Evolutionary conservation across 176 grass and related monocot genomes (phyloP).

Genomic region (Oryza nivara): DNA sequence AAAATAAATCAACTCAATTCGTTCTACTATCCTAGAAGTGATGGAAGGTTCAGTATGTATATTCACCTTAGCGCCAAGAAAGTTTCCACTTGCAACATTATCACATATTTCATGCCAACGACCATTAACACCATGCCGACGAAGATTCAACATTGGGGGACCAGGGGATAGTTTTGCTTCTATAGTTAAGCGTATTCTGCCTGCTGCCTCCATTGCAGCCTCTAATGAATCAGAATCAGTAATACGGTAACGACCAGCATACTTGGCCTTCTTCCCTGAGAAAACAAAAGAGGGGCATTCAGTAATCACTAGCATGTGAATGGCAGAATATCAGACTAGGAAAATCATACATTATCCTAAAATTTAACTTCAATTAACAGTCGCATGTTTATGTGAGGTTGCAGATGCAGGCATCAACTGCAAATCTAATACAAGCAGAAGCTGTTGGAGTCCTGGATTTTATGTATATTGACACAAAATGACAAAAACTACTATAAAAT

Average conservation of each 20-base stretch:
- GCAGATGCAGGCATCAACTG: neutral
- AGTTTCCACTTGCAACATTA: conserved; percentile 91
- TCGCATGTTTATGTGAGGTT: neutral
- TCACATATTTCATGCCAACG: conserved; percentile 86
- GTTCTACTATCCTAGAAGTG: neutral
- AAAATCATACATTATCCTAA: neutral
- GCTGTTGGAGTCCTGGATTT: neutral
- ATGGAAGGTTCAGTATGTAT: conserved; percentile 5
- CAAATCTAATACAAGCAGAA: neutral
- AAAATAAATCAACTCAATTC: neutral
- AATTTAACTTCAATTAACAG: neutral
- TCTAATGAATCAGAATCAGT: conserved; percentile 89
- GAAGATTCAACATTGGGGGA: conserved; percentile 93
- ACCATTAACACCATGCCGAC: conserved; percentile 88
- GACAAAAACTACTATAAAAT: conserved; percentile 23
- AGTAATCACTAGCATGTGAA: neutral
- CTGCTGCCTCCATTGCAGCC: conserved; percentile 88
- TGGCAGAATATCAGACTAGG: neutral
- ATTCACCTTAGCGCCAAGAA: conserved; percentile 93
- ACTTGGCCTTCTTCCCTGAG: conserved; percentile 74
- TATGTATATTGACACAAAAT: neutral
- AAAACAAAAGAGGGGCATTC: conserved; percentile 19
- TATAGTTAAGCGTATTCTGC: conserved; percentile 78
- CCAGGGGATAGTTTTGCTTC: conserved; percentile 96
- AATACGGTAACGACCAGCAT: conserved; percentile 85